Percentiles rank a stretch among this genome's conserved stretches.
These are phyloP conservation scores for Neobulgaria alba DNA, from an alignment of 2,329 filamentous ascomycete genomes.

Conservation along the genomic window DNA sequence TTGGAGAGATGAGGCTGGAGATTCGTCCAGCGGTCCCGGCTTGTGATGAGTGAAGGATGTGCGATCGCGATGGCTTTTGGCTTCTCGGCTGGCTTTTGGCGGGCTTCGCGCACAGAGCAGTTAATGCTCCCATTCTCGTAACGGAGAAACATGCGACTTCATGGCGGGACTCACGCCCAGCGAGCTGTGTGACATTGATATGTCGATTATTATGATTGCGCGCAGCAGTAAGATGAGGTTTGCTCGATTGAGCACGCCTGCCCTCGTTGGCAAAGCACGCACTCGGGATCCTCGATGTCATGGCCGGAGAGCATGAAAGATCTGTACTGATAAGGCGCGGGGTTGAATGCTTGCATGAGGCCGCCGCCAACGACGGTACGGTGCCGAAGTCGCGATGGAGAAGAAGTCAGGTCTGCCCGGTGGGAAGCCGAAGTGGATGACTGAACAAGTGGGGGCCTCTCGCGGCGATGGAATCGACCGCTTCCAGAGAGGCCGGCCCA, in stretches of 20 bases:
- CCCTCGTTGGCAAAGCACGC: slow-evolving; percentile 3
- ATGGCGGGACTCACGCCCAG: neutral
- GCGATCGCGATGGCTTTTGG: neutral
- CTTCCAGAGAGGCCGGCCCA: too few species aligned
- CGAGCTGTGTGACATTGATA: neutral
- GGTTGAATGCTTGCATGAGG: slow-evolving; percentile 1
- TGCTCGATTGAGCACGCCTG: slow-evolving; percentile 11
- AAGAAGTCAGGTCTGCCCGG: too few species aligned
- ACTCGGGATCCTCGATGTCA: neutral
- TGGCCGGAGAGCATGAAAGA: slow-evolving; percentile 1
- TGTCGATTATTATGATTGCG: neutral
- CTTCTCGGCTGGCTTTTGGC: neutral
- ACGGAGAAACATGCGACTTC: neutral
- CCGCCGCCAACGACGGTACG: too few species aligned
- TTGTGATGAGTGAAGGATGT: neutral
- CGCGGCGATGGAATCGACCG: too few species aligned
- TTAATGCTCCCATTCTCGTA: neutral
- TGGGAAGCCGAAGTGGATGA: too few species aligned
- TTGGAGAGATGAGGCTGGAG: too few species aligned
- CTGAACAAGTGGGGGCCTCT: too few species aligned
- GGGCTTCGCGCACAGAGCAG: neutral
- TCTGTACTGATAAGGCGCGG: slow-evolving; percentile 5
- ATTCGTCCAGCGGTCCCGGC: neutral
- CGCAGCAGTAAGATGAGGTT: slow-evolving; percentile 1
- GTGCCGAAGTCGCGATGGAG: too few species aligned